Conservation (phyloP, 805 yeast genomes). For the Zygosaccharomyces gambellarensis region DNA sequence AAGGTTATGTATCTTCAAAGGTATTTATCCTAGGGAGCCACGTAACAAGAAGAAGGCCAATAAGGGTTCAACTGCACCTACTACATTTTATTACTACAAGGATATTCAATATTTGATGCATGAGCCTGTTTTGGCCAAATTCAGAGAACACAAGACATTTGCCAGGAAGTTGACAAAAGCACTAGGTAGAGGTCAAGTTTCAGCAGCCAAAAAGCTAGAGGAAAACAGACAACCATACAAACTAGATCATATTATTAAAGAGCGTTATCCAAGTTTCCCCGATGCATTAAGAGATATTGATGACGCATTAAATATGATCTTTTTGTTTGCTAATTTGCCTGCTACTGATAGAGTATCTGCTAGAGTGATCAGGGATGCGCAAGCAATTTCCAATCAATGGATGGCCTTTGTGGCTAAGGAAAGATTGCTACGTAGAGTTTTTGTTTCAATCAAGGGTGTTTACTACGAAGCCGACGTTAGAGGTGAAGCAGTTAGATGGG, state of each 20-base stretch:
- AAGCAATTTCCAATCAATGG: constrained; percentile 87
- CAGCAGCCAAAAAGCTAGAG: constrained; percentile 83
- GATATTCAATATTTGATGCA: constrained; percentile 93
- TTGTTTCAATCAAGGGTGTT: constrained; percentile 95
- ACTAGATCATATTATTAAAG: constrained; percentile 86
- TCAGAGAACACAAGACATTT: constrained; percentile 93
- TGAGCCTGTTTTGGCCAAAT: constrained; percentile 86
- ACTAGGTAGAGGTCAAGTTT: constrained; percentile 85
- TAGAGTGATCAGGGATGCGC: constrained; percentile 83
- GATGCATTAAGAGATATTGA: constrained; percentile 93
- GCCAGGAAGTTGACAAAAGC: constrained; percentile 86
- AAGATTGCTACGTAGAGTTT: constrained; percentile 75
- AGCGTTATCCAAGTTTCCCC: constrained; percentile 88
- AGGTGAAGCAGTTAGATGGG: constrained; percentile 94
- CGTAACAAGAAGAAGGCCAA: constrained; percentile 93
- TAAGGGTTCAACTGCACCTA: constrained; percentile 95
- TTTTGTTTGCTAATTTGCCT: constrained; percentile 90
- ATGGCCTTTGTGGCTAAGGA: constrained; percentile 87
- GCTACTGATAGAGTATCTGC: constrained; percentile 80
- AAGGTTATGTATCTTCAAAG: constrained; percentile 95
- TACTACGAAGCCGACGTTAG: constrained; percentile 85
- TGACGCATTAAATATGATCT: constrained; percentile 92
- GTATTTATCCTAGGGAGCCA: constrained; percentile 96
- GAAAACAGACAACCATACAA: constrained; percentile 65
- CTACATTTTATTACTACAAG: constrained; percentile 87